These are phyloP conservation scores for Fusarium subglutinans DNA, from an alignment of 2,329 filamentous ascomycete species.

Conservation along the genomic window DNA sequence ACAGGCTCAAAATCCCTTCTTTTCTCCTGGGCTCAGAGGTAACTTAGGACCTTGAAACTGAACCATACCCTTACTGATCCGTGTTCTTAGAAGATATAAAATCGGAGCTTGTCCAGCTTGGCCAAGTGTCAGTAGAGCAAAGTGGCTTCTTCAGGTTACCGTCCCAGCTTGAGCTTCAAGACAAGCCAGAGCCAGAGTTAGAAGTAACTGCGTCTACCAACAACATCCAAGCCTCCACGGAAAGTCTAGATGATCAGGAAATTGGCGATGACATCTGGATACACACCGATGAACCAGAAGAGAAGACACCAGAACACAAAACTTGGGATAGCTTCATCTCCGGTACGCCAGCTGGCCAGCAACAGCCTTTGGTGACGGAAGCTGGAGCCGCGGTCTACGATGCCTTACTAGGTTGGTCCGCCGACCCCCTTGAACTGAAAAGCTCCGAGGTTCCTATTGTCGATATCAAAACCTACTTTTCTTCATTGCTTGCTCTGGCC, in stretches of 20 bases:
- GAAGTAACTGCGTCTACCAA: constrained; percentile 9
- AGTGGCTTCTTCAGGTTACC: constrained; percentile 47
- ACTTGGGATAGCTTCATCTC: constrained; percentile 77
- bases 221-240: background rate
- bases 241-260: constrained; percentile 13
- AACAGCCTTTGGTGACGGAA: constrained; percentile 72
- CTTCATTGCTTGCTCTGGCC: constrained; percentile 71
- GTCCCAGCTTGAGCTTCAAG: constrained; percentile 21
- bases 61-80: background rate
- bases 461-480: constrained; percentile 59
- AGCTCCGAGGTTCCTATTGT: constrained; percentile 56
- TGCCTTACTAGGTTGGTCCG: constrained; percentile 59
- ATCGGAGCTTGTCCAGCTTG: constrained; percentile 31
- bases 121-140: constrained; percentile 32
- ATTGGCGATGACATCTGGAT: constrained; percentile 56
- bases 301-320: constrained; percentile 57
- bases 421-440: constrained; percentile 52
- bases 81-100: constrained; percentile 6
- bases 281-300: constrained; percentile 45
- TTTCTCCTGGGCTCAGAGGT: constrained; percentile 53
- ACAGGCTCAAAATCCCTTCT: constrained; percentile 50
- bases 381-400: constrained; percentile 73
- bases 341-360: constrained; percentile 47
- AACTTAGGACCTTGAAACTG: background rate
- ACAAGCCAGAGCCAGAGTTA: background rate